phyloP scores from a whole-genome alignment of 176 grass and related monocot species.

The Hyparrhenia diplandra region DNA sequence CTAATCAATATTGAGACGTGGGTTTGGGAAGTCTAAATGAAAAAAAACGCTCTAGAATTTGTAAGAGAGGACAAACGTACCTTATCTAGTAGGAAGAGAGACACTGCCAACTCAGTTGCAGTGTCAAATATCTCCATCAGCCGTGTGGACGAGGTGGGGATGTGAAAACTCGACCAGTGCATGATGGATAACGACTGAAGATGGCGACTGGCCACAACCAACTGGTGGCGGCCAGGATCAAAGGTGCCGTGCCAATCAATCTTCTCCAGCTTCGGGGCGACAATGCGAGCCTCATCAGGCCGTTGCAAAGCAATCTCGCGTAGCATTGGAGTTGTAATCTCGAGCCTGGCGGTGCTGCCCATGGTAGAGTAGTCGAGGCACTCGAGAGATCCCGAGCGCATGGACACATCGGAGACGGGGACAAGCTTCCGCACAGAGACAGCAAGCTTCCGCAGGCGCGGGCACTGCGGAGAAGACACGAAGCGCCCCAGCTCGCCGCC shows the following conservation, averaged over 20 bases:
- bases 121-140: background rate
- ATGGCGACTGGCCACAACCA: background rate
- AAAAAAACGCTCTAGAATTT: too few species aligned
- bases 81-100: background rate
- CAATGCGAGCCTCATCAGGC: background rate
- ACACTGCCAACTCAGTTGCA: background rate
- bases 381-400: background rate
- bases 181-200: background rate
- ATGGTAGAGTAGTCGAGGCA: background rate
- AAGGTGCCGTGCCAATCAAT: background rate
- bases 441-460: background rate
- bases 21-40: too few species aligned
- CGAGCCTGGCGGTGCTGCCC: background rate
- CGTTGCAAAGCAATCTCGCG: background rate
- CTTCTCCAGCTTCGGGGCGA: background rate
- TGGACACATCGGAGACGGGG: background rate
- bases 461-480: background rate
- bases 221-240: background rate
- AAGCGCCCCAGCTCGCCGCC: background rate
- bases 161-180: background rate
- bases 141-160: background rate
- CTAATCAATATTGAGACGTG: too few species aligned
- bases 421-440: rapidly evolving
- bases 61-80: background rate
- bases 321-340: background rate